Evolutionary conservation across 371 early-diverging fungal genomes (phyloP), one percentile per base, ranked within the genome.

Genomic region (Funneliformis caledonium): DNA sequence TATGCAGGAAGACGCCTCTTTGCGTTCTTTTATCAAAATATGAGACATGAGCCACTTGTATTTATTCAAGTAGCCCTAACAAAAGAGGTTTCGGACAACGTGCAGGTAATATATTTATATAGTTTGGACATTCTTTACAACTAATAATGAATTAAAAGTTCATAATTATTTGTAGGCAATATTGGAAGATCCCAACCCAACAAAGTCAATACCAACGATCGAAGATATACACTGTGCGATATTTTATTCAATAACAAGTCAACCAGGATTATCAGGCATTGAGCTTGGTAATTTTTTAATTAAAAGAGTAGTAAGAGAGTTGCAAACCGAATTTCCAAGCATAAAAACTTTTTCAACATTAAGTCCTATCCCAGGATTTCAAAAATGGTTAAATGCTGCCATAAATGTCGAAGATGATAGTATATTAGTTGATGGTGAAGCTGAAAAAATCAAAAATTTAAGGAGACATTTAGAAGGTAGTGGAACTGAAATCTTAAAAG

Each of bases 221-320:
- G 81, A 83, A 10, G 82, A 86, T 2, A 85, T 91, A 47, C 85
- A 85, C 31, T 91, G 89, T 68, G 97, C 95, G 11, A 91, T 95
- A 1, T 97, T 96, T 82, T 97, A 97, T 85, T 95, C 97, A 2
- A 96, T 97, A 80, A 93, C 94, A 31, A 93, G 95, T 19, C 96
- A 95, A 81, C 87, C 86, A 52, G 88, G 94, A 0, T 87, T 97
- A 4, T 86, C 94, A 2, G 96, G 96, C 5, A 93, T 96, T 45
- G 94, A 96, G 74, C 81, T 97, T 45, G 97, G 96, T 8, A 93
- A 92, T 83, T 93, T 94, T 81, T 84, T 97, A 80, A 95, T 97
- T 83, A 96, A 96, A 83, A 89, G 94, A 12, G 96, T 94, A 0
- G 93, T 96, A 4, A 86, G 88, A 19, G 91, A 92, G 50, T 85